Base-by-base conservation (phyloP, 2,329 filamentous ascomycete species). In the Fusarium newnesense region DNA sequence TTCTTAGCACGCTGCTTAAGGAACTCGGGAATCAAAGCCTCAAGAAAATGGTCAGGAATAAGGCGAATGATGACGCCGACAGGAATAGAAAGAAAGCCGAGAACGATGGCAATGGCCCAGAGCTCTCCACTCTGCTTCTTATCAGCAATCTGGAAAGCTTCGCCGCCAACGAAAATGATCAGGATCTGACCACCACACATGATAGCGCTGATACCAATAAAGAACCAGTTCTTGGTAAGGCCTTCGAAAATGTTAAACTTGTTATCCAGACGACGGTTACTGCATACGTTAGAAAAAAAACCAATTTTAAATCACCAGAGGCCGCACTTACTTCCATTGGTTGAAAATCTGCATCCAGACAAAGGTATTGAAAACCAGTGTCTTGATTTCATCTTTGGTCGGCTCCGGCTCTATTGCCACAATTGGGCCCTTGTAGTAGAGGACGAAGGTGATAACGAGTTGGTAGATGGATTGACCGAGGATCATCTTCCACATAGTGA, bases 301-400 rank as follows among this genome's bases (percentile, higher is more conserved):
- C 40, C 19, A 26, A 43, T 16, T 15, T 26, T n/a, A 2, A 30
- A 9, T 13, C 32, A 21, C 15, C 32, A 24, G 56, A 39, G 26
- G 49, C 5, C 16, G 44, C 72, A 90, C 90, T 89, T 87, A 91
- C 90, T 98, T 98, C 89, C 97, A 94, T 80, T 97, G 93, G 83
- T 98, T 98, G 86, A 98, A 98, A 77, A 98, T 97, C 78, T 98
- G 96, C 95, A 98, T 98, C 96, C 96, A 98, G 60, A 98, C 96
- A 80, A 98, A 98, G 1, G 94, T 96, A 85, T 98, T 98, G 88
- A 98, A 98, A 12, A 98, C 93, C 53, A 98, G 87, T 6, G 95
- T 97, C 63, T 91, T 86, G 67, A 97, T 87, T 76, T 93, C 87
- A 2, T 80, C 82, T 2, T 52, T 30, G 1, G 52, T 61, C 13